Percentiles rank a stretch among this genome's conserved stretches.
Conservation (phyloP, 192 early-diverging fungal genomes). For the Entomortierella chlamydospora region DNA sequence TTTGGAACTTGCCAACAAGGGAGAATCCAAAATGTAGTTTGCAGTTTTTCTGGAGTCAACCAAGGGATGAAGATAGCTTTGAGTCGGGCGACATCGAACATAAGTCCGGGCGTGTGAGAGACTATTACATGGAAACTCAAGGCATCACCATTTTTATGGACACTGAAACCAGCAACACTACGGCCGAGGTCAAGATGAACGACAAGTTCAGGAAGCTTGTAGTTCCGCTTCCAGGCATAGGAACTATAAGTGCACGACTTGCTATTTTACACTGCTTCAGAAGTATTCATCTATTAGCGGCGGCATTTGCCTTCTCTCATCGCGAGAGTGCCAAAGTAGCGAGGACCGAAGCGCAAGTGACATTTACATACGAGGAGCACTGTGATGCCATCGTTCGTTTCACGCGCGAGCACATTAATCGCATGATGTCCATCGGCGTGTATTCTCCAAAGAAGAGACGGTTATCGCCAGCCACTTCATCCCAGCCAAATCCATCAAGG, state of each 20-base stretch:
- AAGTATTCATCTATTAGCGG: constrained; percentile 41
- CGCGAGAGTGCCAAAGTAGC: constrained; percentile 23
- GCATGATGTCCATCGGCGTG: constrained; percentile 35
- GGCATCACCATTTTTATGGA: constrained; percentile 20
- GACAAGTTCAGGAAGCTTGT: constrained; percentile 27
- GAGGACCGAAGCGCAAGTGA: constrained; percentile 4
- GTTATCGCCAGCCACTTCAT: neutral
- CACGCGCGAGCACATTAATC: constrained; percentile 49
- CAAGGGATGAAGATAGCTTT: constrained; percentile 20
- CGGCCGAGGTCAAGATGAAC: constrained; percentile 40
- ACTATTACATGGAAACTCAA: constrained; percentile 34
- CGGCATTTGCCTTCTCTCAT: constrained; percentile 24
- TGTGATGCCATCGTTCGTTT: constrained; percentile 41
- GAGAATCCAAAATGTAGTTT: constrained; percentile 43
- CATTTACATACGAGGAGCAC: constrained; percentile 49
- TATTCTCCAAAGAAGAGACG: constrained; percentile 13
- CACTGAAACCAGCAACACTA: constrained; percentile 9
- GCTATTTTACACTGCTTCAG: constrained; percentile 40
- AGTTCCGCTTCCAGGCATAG: constrained; percentile 28
- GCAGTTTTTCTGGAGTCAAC: constrained; percentile 53
- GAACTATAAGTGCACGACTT: constrained; percentile 31
- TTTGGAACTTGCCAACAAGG: constrained; percentile 41
- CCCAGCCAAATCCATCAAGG: neutral
- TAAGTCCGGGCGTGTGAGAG: constrained; percentile 19
- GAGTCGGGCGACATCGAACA: constrained; percentile 5